Evolutionary conservation across 345 rosid species (phyloP), one percentile per base, ranked within the genome.

Genomic region (Eucalyptus regnans): DNA sequence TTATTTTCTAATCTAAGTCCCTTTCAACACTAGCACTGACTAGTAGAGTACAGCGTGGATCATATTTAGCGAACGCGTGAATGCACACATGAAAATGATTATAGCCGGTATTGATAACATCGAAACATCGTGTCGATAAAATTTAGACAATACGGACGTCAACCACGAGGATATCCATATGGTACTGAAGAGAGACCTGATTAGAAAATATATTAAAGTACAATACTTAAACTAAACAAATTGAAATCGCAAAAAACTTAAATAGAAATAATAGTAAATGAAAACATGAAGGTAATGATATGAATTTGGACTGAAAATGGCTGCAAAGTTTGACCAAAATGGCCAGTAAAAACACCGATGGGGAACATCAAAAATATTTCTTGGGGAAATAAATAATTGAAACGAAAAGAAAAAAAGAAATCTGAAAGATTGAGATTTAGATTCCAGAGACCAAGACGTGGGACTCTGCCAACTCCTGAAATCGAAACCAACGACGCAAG

Each of bases 131-230:
- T 20, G 23, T 22, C 2, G 8, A 22, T 76, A 76, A 76, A 17
- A 41, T 37, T 76, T 18, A 41, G 23, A 12, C 14, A 3, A 71
- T 76, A 10, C 0, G 8, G 2, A 20, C 1, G 0, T 9, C 6
- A 22, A 12, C 7, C 46, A 76, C 8, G 3, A 33, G 83, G 0
- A 76, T 11, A 37, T 41, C 5, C 22, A 22, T 41, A 37, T 76
- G 27, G 27, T 18, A 4, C 37, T 5, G 15, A 37, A 76, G 48
- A 37, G 27, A 2, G 1, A 9, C 14, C 7, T 5, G 0, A 76
- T 18, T 3, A 11, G 14, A 37, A 71, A 6, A 37, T 41, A 37
- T 41, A 41, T 76, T 48, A 76, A 37, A 20, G 48, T 76, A 41
- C 4, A 7, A 37, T 10, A 17, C 8, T 76, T 76, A 8, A 33